Evolutionary conservation across 2,329 filamentous ascomycete species (phyloP).

Genomic region (Cadophora luteo-olivacea): DNA sequence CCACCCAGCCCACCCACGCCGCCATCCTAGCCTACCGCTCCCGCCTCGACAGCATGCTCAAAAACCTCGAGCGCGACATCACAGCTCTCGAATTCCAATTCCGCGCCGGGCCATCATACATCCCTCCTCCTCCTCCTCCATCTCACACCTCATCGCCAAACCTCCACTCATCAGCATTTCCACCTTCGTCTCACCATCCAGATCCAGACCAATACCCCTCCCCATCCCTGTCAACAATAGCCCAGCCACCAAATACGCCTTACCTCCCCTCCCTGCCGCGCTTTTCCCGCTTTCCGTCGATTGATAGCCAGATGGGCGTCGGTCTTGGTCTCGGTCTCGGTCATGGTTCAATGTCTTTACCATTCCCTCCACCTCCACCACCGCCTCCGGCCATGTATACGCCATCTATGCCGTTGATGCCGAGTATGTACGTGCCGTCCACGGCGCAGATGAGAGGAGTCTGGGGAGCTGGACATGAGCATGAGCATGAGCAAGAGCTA

Average conservation of each 20-base stretch:
- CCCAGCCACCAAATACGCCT: neutral
- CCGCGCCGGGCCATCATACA: neutral
- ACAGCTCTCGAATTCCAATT: constrained; percentile 5
- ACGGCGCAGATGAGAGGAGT: neutral
- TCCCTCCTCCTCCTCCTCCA: neutral
- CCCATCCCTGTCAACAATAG: neutral
- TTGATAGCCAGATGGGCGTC: neutral
- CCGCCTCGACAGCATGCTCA: neutral
- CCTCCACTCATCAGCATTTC: neutral
- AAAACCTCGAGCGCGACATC: constrained; percentile 1
- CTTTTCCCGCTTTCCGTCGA: neutral
- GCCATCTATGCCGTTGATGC: neutral
- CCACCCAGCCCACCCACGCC: neutral
- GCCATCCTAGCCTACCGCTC: neutral
- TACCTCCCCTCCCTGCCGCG: neutral
- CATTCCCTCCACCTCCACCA: neutral
- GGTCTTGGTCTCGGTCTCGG: too few species aligned
- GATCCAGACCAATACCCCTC: neutral
- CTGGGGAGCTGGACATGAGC: neutral
- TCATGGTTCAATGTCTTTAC: too few species aligned
- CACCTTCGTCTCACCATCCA: neutral
- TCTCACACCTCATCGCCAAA: neutral
- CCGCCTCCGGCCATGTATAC: neutral
- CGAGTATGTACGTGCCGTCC: neutral
- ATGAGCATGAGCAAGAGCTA: neutral